Evolutionary conservation across 495 filamentous ascomycete species (phyloP).

Genomic region (Evansstolkia leycettana): DNA sequence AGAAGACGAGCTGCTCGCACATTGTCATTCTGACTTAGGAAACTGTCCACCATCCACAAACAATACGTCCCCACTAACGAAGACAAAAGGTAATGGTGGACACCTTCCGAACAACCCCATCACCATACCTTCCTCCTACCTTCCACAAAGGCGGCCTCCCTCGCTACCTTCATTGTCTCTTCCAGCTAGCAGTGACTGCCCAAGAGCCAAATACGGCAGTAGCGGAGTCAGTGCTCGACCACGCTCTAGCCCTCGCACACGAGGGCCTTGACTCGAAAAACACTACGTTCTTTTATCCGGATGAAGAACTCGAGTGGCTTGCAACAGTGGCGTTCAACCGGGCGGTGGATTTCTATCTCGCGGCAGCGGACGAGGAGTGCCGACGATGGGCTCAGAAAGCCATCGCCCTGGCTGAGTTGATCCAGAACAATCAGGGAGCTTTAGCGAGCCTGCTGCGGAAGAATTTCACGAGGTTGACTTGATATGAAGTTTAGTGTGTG

Average conservation of each 20-base stretch:
- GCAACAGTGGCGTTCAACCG: slow-evolving; percentile 63
- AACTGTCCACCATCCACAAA: not conserved
- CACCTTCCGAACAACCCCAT: slow-evolving; percentile 6
- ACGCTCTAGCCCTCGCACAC: slow-evolving; percentile 38
- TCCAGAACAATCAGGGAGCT: slow-evolving; percentile 25
- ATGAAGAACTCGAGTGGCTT: slow-evolving; percentile 67
- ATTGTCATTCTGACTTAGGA: too few species aligned
- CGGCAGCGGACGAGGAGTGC: slow-evolving; percentile 40
- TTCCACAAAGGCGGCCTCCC: slow-evolving; percentile 38
- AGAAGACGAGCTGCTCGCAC: not conserved
- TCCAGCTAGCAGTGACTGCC: slow-evolving; percentile 44
- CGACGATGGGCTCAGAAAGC: slow-evolving; percentile 56
- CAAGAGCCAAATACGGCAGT: slow-evolving; percentile 7
- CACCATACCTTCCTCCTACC: not conserved
- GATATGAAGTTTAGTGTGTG: too few species aligned
- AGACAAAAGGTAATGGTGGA: slow-evolving; percentile 3
- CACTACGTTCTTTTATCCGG: slow-evolving; percentile 36
- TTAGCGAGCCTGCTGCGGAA: slow-evolving; percentile 41
- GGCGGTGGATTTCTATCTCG: slow-evolving; percentile 58
- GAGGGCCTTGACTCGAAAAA: slow-evolving; percentile 9
- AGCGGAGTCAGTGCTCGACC: slow-evolving; percentile 25
- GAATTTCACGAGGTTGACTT: slow-evolving; percentile 36
- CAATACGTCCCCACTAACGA: not conserved
- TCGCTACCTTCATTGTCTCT: slow-evolving; percentile 62
- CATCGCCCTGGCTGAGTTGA: slow-evolving; percentile 46